phyloP scores from a whole-genome alignment of 1,284 basidiomycete species.

The Crepidotus sp. region DNA sequence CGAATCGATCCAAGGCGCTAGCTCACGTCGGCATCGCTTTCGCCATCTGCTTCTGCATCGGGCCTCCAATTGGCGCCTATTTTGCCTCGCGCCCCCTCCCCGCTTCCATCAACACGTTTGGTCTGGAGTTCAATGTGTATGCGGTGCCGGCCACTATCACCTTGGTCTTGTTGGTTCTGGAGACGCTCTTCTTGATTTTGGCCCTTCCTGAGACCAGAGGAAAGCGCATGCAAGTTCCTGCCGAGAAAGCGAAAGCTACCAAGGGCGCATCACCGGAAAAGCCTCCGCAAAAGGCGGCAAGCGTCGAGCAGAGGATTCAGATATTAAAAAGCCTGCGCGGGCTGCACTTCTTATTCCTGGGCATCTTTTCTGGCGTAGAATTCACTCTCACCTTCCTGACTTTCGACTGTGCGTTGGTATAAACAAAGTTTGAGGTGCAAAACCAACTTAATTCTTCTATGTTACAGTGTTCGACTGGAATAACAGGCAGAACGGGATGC shows the following conservation, averaged over 20 bases:
- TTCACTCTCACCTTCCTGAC: slow-evolving; percentile 89
- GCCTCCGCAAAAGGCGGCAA: slow-evolving; percentile 25
- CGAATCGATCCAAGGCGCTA: slow-evolving; percentile 74
- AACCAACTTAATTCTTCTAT: background rate
- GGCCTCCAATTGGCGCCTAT: slow-evolving; percentile 76
- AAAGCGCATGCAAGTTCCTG: slow-evolving; percentile 24
- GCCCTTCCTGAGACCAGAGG: slow-evolving; percentile 74
- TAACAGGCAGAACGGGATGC: slow-evolving; percentile 81
- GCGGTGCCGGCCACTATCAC: slow-evolving; percentile 76
- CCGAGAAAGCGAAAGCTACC: slow-evolving; percentile 10
- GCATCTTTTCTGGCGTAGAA: slow-evolving; percentile 85
- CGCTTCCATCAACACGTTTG: slow-evolving; percentile 44
- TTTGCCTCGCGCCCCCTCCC: slow-evolving; percentile 68
- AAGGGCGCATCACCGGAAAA: slow-evolving; percentile 17
- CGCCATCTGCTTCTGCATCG: slow-evolving; percentile 83
- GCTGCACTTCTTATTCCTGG: slow-evolving; percentile 77
- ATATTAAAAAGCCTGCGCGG: slow-evolving; percentile 48
- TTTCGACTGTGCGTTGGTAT: slow-evolving; percentile 58
- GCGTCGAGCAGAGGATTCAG: slow-evolving; percentile 41
- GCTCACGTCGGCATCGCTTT: slow-evolving; percentile 91
- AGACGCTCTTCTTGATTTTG: slow-evolving; percentile 66
- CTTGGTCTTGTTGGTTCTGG: slow-evolving; percentile 56
- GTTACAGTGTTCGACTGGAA: slow-evolving; percentile 75
- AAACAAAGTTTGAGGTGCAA: background rate
- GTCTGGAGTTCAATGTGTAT: slow-evolving; percentile 73